Percentiles rank a stretch among this genome's conserved stretches.
phyloP scores from a whole-genome alignment of 2,329 filamentous ascomycete genomes.

The Diaporthe helianthi region DNA sequence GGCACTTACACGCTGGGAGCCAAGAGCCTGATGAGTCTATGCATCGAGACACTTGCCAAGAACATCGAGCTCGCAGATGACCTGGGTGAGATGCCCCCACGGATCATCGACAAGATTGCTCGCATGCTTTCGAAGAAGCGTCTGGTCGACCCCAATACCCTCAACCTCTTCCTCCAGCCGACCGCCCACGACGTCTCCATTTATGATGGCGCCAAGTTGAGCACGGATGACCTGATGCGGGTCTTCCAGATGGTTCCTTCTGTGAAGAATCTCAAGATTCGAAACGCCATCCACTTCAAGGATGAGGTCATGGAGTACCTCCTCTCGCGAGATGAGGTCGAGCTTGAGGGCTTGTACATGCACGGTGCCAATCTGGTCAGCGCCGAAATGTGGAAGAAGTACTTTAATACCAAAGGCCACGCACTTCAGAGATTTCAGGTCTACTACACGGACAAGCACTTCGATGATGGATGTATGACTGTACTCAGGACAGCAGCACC shows the following conservation, averaged over 20 bases:
- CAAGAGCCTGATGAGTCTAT: constrained; percentile 71
- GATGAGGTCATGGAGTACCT: constrained; percentile 84
- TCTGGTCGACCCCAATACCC: constrained; percentile 59
- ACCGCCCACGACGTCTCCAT: constrained; percentile 58
- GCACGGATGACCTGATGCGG: constrained; percentile 76
- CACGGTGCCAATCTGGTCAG: constrained; percentile 86
- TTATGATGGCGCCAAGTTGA: constrained; percentile 70
- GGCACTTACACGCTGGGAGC: constrained; percentile 70
- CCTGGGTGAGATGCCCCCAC: constrained; percentile 64
- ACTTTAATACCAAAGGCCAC: constrained; percentile 70
- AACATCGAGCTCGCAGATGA: constrained; percentile 69
- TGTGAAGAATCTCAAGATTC: constrained; percentile 75
- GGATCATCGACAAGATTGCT: constrained; percentile 65
- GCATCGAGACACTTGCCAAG: constrained; percentile 67
- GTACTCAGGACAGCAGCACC: constrained; percentile 71
- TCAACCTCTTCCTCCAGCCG: constrained; percentile 64
- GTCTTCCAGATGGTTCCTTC: constrained; percentile 79
- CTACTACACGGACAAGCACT: constrained; percentile 83
- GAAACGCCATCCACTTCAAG: constrained; percentile 92
- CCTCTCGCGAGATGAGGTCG: constrained; percentile 71
- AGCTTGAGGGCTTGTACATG: constrained; percentile 77
- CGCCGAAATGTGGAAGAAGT: constrained; percentile 75
- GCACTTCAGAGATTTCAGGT: constrained; percentile 75
- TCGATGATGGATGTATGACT: constrained; percentile 73
- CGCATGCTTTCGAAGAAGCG: constrained; percentile 67